Base-by-base conservation (phyloP, 1,139 yeast genomes). In the Scheffersomyces cryptocercus region DNA sequence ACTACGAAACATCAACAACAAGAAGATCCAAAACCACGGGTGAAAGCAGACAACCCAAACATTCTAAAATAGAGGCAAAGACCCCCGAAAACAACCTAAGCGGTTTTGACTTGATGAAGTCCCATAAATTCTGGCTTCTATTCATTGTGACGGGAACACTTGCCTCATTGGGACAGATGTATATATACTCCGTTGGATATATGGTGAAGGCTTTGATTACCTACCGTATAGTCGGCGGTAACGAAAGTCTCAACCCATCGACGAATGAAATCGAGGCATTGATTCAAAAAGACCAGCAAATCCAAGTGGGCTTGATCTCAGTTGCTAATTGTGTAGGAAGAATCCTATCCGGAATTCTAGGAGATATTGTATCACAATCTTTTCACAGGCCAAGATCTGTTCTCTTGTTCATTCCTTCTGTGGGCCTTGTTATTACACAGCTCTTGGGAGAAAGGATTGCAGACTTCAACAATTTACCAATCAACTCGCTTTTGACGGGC, bases 111-210 rank as follows among this genome's bases (percentile, higher is more conserved):
- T 59, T 78, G 10, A 47, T 74, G 14, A 53, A 48, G 16, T 64
- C 68, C 29, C 45, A 55, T 8, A 68, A 67, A 36, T 81, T 81
- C 54, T 81, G 85, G 85, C 54, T 75, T 2, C 50, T 80, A 4
- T 72, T 77, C 37, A 35, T 67, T 1, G 59, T 73, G 6, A 65
- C 82, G 2, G 84, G 84, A 0, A 47, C 76, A 2, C 59, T 79
- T 40, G 84, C 84, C 0, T 77, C 83, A 0, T 50, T 81, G 51
- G 85, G 85, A 8, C 85, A 81, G 55, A 76, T 81, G 81, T 81
- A 79, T 57, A 81, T 81, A 20, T 81, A 80, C 53, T 79, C 84
- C 0, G 81, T 79, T 14, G 86, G 86, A 1, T 79, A 77, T 53
- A 79, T 81, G 64, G 81, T 78, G 9, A 76, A 74, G 50, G 82